Evolutionary conservation across 306 rosid species (phyloP), one percentile per base, ranked within the genome.

Genomic region (Quillaja saponaria): DNA sequence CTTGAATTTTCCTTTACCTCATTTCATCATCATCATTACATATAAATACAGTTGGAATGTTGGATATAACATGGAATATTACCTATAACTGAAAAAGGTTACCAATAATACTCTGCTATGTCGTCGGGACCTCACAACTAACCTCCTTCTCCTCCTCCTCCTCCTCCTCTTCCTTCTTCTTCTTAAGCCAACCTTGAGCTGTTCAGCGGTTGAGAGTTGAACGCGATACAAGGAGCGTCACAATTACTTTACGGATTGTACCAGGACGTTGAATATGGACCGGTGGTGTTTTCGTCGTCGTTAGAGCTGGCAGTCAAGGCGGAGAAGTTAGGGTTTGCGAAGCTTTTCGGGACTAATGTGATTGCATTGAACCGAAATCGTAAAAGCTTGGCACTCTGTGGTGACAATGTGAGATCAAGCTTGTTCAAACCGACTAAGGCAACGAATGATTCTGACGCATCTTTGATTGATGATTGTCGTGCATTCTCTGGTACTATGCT

Each of bases 401-500:
- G 63, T 44, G 57, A 16, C 41, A 20, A 61, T 48, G 34, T 13
- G 66, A 54, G 76, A 72, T 74, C 68, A 76, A 75, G 72, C 50
- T 42, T 65, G 25, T 71, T 58, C 28, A 45, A 45, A 52, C 85
- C 84, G 45, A 71, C 79, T 54, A 72, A 73, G 76, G 85, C 87
- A 20, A 60, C 47, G 68, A 75, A 47, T 14, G 67, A 72, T 14
- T 73, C 75, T 47, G 49, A 48, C 54, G 52, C 70, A 18, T 67
- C 52, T 31, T n/a, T 66, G 39, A 14, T 11, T 10, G 68, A 46
- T 58, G 59, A 69, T 9, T 2, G 37, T 50, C 40, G 55, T 42
- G 69, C 74, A 39, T 13, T 76, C 72, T 67, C 82, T 41, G 92
- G 95, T 90, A 84, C 47, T 21, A 17, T 3, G 20, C 25, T 60